A percentile compares a stretch with the other conserved stretches of the same genome.
Conservation (phyloP, 176 grass and related monocot species). For the Raddia distichophylla region DNA sequence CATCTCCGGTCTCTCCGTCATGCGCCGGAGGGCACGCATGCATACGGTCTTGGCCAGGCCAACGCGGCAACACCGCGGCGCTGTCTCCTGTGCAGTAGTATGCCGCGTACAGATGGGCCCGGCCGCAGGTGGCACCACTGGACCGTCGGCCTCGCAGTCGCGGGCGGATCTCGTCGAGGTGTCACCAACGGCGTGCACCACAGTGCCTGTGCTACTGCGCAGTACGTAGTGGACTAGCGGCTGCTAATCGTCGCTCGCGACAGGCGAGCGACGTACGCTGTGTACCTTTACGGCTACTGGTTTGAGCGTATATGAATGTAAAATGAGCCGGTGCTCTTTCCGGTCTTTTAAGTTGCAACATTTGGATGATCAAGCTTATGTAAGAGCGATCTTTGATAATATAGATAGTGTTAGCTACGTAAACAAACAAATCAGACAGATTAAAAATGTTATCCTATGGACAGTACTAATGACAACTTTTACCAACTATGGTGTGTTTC, state of each 20-base stretch:
- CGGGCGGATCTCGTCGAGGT: background rate
- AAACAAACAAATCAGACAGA: too few species aligned
- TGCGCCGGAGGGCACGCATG: background rate
- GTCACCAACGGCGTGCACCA: background rate
- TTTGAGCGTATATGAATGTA: background rate
- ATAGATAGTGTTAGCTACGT: too few species aligned
- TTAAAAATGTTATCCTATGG: too few species aligned
- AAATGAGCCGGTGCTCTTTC: background rate
- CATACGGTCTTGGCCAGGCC: background rate
- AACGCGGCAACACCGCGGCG: background rate
- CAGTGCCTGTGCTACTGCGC: background rate
- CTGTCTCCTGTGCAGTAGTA: background rate
- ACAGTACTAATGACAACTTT: too few species aligned
- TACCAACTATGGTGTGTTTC: too few species aligned
- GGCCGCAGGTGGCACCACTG: constrained; percentile 20
- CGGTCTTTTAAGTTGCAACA: background rate
- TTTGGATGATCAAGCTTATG: background rate
- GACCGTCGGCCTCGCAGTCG: constrained; percentile 33
- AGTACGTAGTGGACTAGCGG: too few species aligned
- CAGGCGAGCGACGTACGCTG: background rate
- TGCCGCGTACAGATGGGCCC: constrained; percentile 1
- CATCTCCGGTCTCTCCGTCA: background rate
- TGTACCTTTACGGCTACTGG: background rate
- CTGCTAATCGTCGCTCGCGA: background rate
- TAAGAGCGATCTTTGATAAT: background rate